Evolutionary conservation across 176 grass and related monocot species (phyloP).

Genomic region (Ampelocalamus luodianensis): DNA sequence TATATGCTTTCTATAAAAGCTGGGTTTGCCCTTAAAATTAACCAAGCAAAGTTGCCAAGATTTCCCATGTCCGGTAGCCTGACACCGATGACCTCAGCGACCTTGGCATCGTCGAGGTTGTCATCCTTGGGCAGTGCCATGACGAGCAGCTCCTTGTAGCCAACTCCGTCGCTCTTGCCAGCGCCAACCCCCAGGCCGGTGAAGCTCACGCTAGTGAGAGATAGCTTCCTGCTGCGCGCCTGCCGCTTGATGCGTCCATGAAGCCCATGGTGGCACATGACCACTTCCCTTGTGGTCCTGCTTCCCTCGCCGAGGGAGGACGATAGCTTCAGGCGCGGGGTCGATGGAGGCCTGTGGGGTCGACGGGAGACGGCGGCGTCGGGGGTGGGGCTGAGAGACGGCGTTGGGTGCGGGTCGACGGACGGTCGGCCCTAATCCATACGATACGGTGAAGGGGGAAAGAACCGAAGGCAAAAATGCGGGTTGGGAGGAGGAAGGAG

Average conservation of each 20-base stretch:
- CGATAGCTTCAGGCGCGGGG: too few species aligned
- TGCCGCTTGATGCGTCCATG: conserved; percentile 29
- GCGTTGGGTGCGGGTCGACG: too few species aligned
- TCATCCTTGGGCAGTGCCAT: conserved; percentile 53
- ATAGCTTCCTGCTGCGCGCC: conserved; percentile 23
- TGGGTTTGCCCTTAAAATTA: neutral
- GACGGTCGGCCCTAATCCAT: too few species aligned
- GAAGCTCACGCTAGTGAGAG: conserved; percentile 50
- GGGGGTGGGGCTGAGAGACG: too few species aligned
- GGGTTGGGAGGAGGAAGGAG: too few species aligned
- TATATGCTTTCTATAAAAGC: too few species aligned
- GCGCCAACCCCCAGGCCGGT: conserved; percentile 10
- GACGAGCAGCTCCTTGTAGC: conserved; percentile 58
- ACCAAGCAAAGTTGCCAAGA: neutral
- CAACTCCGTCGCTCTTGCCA: neutral
- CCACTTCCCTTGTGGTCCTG: conserved; percentile 35
- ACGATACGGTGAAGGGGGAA: too few species aligned
- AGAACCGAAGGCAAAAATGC: too few species aligned
- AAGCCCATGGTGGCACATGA: conserved; percentile 45
- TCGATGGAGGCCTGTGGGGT: too few species aligned
- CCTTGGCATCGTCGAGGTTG: conserved; percentile 50
- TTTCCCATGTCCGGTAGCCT: conserved; percentile 44
- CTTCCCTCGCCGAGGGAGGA: neutral
- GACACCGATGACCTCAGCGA: conserved; percentile 41
- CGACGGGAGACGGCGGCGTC: too few species aligned